Conservation (phyloP, 1,284 basidiomycete species). For the Hypsizygus ulmarius region DNA sequence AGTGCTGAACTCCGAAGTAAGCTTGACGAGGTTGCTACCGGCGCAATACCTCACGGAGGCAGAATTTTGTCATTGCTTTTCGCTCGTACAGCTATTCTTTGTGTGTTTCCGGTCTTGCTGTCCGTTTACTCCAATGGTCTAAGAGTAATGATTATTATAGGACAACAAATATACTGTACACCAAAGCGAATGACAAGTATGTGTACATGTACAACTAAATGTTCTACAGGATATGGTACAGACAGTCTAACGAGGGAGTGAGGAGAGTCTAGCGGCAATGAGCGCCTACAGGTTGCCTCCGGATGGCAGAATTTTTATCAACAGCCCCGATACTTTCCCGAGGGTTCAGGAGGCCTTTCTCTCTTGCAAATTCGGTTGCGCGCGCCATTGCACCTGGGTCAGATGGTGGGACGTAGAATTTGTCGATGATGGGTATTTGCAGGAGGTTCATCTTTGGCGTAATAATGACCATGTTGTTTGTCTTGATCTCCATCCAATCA, state of each 20-base stretch:
- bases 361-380: slow-evolving; percentile 71
- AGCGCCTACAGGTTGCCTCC: slow-evolving; percentile 18
- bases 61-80: background rate
- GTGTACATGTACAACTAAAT: no score
- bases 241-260: background rate
- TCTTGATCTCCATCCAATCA: slow-evolving; percentile 96
- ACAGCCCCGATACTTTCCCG: slow-evolving; percentile 31
- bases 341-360: slow-evolving; percentile 68
- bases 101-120: background rate
- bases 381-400: slow-evolving; percentile 65
- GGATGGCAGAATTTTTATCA: slow-evolving; percentile 18
- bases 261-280: slow-evolving; percentile 12
- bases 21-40: no score
- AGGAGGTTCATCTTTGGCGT: slow-evolving; percentile 93
- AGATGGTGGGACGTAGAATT: slow-evolving; percentile 81
- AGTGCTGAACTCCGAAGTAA: no score
- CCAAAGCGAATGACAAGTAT: background rate
- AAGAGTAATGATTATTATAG: background rate
- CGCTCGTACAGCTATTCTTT: background rate
- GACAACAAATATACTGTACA: background rate
- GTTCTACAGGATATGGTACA: background rate
- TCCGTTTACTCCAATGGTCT: background rate
- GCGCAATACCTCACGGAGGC: no score
- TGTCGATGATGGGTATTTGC: slow-evolving; percentile 91
- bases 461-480: slow-evolving; percentile 90